Base-by-base conservation (phyloP, 768 basidiomycete genomes). In the Inosperma sp. region DNA sequence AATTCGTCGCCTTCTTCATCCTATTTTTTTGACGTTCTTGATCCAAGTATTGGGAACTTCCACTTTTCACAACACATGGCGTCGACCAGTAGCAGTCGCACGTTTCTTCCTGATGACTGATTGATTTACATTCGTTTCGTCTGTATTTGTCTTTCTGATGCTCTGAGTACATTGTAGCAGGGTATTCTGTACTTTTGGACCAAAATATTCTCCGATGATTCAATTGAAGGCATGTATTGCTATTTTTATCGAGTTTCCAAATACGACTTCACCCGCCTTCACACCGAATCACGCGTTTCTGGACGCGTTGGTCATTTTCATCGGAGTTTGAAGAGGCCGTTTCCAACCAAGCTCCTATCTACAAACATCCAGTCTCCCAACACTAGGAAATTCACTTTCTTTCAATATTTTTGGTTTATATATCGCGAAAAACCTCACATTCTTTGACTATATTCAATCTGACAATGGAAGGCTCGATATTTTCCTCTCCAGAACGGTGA, bases 271-370 rank as follows among this genome's bases (percentile, higher is more conserved):
- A 41, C 39, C 13, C 39, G 39, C 4, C 19, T 21, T 21, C 25
- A 21, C 19, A 41, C 25, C 39, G 25, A 40, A 9, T 40, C 36
- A 21, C 25, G 39, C 34, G 45, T 29, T 44, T 48, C 40, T 54
- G 47, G 57, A 58, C 61, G 62, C 58, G 62, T 58, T 62, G 51
- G 59, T 62, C 58, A 58, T 23, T 44, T 48, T 25, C 26, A 35
- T 53, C 62, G 57, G 62, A 57, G 57, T 59, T 53, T 46, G 36
- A 59, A 57, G 14, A 22, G 22, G 17, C 7, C 44, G 52, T 56
- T 53, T 48, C 41, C 46, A 40, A 55, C 16, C 29, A 23, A 43
- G 14, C 19, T 31, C 3, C 26, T 12, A 19, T 35, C 14, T 37
- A 13, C 6, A 31, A 31, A n/a, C 30, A 8, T 42, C 13, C 12